These are phyloP conservation scores for Sporothrix brunneoviolacea DNA, from an alignment of 2,329 filamentous ascomycete species.

Conservation along the genomic window DNA sequence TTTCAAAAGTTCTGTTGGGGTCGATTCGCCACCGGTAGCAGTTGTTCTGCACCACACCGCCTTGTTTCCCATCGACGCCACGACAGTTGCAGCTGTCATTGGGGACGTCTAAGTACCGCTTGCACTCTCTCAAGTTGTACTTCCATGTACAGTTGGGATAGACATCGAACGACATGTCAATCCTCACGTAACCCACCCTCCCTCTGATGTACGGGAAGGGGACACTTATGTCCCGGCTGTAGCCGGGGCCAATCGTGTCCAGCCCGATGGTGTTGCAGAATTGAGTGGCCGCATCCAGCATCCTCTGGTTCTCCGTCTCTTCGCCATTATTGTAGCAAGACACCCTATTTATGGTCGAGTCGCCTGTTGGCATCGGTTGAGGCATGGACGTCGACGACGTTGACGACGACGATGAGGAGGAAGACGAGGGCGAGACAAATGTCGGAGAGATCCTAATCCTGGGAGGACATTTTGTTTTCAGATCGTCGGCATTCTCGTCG, in stretches of 20 bases:
- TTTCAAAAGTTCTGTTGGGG: no score
- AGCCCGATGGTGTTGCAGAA: slow-evolving; percentile 14
- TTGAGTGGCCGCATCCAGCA: slow-evolving; percentile 12
- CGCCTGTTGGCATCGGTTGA: no score
- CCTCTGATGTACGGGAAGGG: no score
- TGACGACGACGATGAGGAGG: no score
- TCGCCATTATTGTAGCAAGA: slow-evolving; percentile 19
- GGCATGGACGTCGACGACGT: slow-evolving; percentile 14
- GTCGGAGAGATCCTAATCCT: no score
- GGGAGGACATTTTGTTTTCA: no score
- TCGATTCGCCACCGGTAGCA: no score
- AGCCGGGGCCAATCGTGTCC: slow-evolving; percentile 5
- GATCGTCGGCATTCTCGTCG: no score
- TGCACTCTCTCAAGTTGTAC: slow-evolving; percentile 19
- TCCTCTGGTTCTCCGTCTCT: slow-evolving; percentile 12
- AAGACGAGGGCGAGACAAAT: no score
- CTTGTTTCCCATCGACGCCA: slow-evolving; percentile 21
- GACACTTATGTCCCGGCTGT: slow-evolving; percentile 7
- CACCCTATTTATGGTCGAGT: slow-evolving; percentile 10
- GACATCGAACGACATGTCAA: slow-evolving; percentile 15
- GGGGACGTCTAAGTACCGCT: slow-evolving; percentile 21
- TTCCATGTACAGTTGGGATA: slow-evolving; percentile 18
- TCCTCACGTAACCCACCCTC: slow-evolving; percentile 7
- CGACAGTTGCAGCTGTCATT: slow-evolving; percentile 23
- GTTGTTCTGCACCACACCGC: slow-evolving; percentile 19